Evolutionary conservation across 108 stramenopile species (phyloP).

Genomic region (Hondaea fermentalgiana): DNA sequence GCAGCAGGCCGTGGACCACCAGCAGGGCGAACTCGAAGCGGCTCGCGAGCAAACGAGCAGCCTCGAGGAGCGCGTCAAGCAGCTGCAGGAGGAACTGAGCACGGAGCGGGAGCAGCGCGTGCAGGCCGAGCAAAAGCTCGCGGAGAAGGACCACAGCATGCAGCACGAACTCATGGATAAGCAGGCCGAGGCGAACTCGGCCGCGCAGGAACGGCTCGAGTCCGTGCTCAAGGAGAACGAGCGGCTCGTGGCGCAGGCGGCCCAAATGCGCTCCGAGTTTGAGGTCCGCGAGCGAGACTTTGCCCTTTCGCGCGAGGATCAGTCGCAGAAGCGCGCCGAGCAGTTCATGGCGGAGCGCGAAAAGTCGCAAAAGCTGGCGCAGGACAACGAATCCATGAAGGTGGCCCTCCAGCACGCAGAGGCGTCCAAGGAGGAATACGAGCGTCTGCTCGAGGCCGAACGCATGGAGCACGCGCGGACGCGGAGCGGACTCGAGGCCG

Average conservation of each 20-base stretch:
- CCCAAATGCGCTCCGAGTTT: neutral
- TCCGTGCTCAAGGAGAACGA: neutral
- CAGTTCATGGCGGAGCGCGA: slow-evolving; percentile 16
- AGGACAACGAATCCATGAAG: neutral
- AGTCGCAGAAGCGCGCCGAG: slow-evolving; percentile 8
- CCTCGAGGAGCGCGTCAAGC: neutral
- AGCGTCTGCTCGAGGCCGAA: neutral
- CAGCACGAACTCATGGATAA: neutral
- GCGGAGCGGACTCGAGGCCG: neutral
- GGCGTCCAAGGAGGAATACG: neutral
- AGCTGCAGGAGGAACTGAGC: neutral
- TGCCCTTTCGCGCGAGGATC: slow-evolving; percentile 6
- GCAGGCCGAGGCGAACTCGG: neutral
- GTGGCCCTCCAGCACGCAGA: slow-evolving; percentile 12
- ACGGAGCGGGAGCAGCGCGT: neutral
- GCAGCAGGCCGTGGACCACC: neutral
- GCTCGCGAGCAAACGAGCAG: neutral
- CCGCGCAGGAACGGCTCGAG: neutral
- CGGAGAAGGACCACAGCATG: neutral
- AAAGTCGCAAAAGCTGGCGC: neutral
- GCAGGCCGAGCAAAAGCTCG: neutral
- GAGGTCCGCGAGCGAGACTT: neutral
- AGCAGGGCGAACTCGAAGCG: neutral
- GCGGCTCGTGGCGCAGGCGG: neutral
- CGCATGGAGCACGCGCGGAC: neutral